Conservation (phyloP, 352 stramenopile genomes). For the Saprolegnia parasitica region DNA sequence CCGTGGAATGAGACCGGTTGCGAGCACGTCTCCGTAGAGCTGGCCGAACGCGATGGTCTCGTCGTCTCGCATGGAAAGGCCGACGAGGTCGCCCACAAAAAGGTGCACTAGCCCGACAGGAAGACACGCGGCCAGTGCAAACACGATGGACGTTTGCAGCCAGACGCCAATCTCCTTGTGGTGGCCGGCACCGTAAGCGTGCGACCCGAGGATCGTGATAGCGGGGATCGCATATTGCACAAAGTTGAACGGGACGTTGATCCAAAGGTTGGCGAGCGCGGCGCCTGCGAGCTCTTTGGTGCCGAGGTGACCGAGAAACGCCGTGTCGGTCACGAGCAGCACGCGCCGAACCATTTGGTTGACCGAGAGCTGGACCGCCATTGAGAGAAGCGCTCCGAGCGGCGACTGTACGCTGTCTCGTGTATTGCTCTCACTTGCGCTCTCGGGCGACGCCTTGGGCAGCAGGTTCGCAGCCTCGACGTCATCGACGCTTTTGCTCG, state of each 20-base stretch:
- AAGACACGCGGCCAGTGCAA: background rate
- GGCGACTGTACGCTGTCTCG: no score
- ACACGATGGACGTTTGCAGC: constrained; percentile 23
- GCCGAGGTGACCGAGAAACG: constrained; percentile 17
- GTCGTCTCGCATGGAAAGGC: background rate
- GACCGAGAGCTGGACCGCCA: constrained; percentile 4
- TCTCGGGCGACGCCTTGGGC: no score
- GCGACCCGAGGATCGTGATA: constrained; percentile 4
- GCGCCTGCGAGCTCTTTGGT: constrained; percentile 11
- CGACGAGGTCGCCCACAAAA: constrained; percentile 3
- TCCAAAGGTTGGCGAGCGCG: constrained; percentile 9
- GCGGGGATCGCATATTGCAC: constrained; percentile 1
- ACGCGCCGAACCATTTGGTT: constrained; percentile 14
- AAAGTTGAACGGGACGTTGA: constrained; percentile 15
- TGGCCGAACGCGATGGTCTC: constrained; percentile 10
- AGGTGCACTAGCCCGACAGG: constrained; percentile 7
- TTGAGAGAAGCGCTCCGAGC: background rate
- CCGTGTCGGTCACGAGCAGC: constrained; percentile 4
- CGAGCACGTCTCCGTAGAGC: background rate
- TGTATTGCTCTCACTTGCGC: no score
- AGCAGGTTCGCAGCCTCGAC: no score
- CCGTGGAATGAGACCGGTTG: background rate
- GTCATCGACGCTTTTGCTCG: no score
- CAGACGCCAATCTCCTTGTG: constrained; percentile 3
- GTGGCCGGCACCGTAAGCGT: constrained; percentile 1